Conservation (phyloP, 768 basidiomycete species). For the Amanita subjunquillea region DNA sequence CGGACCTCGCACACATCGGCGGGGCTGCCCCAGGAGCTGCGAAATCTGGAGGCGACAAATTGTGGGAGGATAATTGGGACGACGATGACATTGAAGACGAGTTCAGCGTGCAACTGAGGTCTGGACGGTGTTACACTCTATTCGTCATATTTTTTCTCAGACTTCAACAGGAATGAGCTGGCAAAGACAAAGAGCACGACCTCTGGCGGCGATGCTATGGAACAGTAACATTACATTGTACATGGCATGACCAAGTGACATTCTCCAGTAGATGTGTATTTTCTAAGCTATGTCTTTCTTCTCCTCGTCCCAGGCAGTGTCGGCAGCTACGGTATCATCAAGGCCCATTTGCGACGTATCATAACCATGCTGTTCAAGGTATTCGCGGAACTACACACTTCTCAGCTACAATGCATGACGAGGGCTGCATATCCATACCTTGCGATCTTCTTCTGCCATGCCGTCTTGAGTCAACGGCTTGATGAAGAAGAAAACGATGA, state of each 20-base stretch:
- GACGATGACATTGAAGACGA: slow-evolving; percentile 98
- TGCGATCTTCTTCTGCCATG: slow-evolving; percentile 66
- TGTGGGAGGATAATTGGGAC: slow-evolving; percentile 99
- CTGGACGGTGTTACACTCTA: slow-evolving; percentile 18
- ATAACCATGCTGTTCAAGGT: slow-evolving; percentile 70
- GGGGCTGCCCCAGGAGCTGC: slow-evolving; percentile 67
- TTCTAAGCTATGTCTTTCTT: slow-evolving; percentile 10
- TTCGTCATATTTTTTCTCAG: not conserved
- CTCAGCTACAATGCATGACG: slow-evolving; percentile 2
- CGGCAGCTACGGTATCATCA: slow-evolving; percentile 13
- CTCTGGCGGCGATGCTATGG: slow-evolving; percentile 39
- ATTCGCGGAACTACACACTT: slow-evolving; percentile 61
- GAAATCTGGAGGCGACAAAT: slow-evolving; percentile 74
- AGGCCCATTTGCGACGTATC: slow-evolving; percentile 71
- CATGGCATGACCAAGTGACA: not conserved
- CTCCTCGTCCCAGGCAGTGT: slow-evolving; percentile 14
- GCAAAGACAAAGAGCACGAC: slow-evolving; percentile 39
- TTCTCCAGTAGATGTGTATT: not conserved
- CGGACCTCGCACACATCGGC: slow-evolving; percentile 69
- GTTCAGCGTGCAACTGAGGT: slow-evolving; percentile 94
- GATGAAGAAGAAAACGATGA: slow-evolving; percentile 65
- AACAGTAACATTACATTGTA: slow-evolving; percentile 27
- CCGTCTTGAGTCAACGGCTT: slow-evolving; percentile 66
- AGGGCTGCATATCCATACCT: slow-evolving; percentile 26
- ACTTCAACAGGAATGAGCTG: slow-evolving; percentile 43